A percentile compares a stretch with the other conserved stretches of the same genome.
phyloP scores from a whole-genome alignment of 1,284 basidiomycete genomes.

The Phaffia rhodozyma region DNA sequence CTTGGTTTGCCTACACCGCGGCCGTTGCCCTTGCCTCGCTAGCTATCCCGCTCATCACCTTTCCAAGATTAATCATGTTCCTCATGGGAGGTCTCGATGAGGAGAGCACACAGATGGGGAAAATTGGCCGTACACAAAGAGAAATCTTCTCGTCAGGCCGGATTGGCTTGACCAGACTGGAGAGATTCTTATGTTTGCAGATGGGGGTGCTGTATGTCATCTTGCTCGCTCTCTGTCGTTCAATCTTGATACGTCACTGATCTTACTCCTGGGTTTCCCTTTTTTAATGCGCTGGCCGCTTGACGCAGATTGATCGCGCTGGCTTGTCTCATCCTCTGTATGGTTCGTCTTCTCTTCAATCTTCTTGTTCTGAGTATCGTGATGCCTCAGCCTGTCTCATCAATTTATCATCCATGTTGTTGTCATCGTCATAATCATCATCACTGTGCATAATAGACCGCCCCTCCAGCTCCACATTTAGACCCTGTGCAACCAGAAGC shows the following conservation, averaged over 20 bases:
- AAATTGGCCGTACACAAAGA: not conserved
- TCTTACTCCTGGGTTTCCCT: not conserved
- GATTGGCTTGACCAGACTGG: conserved; percentile 6
- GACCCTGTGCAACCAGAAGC: not conserved
- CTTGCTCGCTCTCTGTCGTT: not conserved
- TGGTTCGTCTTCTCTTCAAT: not conserved
- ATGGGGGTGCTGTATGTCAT: not conserved
- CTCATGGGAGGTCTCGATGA: conserved; percentile 8
- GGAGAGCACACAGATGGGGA: not conserved
- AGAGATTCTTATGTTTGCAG: conserved; percentile 9
- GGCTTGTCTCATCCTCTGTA: not conserved
- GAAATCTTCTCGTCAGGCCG: not conserved
- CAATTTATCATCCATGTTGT: too few relatives aligned
- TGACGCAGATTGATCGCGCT: not conserved
- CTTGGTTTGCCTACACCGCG: conserved; percentile 12
- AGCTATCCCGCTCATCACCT: not conserved
- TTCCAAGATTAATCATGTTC: conserved; percentile 10
- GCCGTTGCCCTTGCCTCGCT: not conserved
- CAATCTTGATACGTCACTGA: too few relatives aligned
- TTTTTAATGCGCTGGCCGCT: not conserved
- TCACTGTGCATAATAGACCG: not conserved
- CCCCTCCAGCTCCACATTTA: conserved; percentile 5
- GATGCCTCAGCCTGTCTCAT: too few relatives aligned
- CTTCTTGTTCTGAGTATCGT: not conserved
- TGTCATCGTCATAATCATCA: too few relatives aligned